Evolutionary conservation across 805 yeast genomes (phyloP), one percentile per base, ranked within the genome.

Genomic region (Komagataella mondaviorum): DNA sequence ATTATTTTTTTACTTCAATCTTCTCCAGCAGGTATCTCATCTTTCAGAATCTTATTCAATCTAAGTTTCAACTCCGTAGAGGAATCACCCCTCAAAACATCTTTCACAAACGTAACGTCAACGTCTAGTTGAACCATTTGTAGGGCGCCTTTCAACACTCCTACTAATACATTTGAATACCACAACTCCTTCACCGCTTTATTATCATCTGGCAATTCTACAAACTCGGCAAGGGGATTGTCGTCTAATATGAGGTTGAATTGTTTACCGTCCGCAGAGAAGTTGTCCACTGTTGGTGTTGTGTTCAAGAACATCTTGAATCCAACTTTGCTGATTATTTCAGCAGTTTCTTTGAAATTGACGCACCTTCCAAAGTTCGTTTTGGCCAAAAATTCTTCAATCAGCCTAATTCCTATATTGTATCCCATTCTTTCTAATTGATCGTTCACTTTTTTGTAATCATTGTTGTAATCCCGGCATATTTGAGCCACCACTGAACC

Each of bases 11-110:
- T 49, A n/a, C 22, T 44, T 59, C 65, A 84, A 56, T 90, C 96
- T 65, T 93, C 98, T 22, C 98, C 99, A 5, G 95, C 95, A 12
- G 99, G 99, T 47, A 93, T 84, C 69, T 93, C 99, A 63, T 93
- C 99, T 61, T 85, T 88, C 57, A 91, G 70, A 2, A 88, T 76
- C 59, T 76, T 82, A 48, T 81, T 70, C 56, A 93, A 70, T 59
- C 80, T 81, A 48, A 93, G 77, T 54, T 84, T 75, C 51, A 93
- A 68, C 61, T 89, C 97, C 0, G 97, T 91, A 23, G 68, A 69
- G 10, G 81, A 82, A 57, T 88, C 91, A 0, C 97, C 98, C 55
- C 89, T 77, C 49, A 93, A 70, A 2, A 75, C 80, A 62, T 93
- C 99, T 57, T 83, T 78, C 2, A 88, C 77, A 62, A 90, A 93